Evolutionary conservation across 192 early-diverging fungal genomes (phyloP), one percentile per base, ranked within the genome.

Genomic region (Coemansia sp.): DNA sequence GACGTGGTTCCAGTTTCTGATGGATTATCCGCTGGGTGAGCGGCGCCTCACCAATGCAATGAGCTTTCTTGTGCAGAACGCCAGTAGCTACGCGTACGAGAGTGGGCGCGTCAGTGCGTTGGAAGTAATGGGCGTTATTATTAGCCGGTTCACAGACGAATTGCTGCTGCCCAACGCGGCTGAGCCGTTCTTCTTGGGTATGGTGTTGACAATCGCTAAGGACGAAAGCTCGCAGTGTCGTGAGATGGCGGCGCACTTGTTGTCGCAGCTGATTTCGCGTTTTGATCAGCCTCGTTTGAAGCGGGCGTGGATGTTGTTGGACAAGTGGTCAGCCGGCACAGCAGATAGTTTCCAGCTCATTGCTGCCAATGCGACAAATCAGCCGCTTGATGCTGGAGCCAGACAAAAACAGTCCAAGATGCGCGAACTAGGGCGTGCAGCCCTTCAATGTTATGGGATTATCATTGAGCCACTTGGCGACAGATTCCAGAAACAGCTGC

Each of bases 11-110:
- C 91, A 92, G 62, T 99, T 98, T 84, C 79, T 99, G 61, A 83
- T 98, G 71, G 91, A 97, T 65, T 99, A 98, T 75, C 98, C 98
- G 36, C 90, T 96, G 72, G 93, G 95, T 39, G 84, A 87, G 46
- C 83, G 82, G 2, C 85, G 94, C 54, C 75, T 98, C 22, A 78
- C 84, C 61, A 94, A 91, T 66, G 90, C 93, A 64, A 91, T 98
- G 85, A 86, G 82, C 61, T 96, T 93, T 72, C 75, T 98, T 61
- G 82, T 94, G 56, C 90, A 94, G 70, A 98, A 98, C 75, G 84
- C 96, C 46, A 82, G 87, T 51, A 62, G 75, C 29, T 99, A 98
- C 68, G 89, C 88, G 52, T 91, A 90, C 82, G 95, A 99, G 76
- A 92, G 86, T 67, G 98, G 98, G 31, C 89, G 96, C 14, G 83